Evolutionary conservation across 2,329 filamentous ascomycete genomes (phyloP), one percentile per base, ranked within the genome.

Genomic region (Dichotomopilus funicola): DNA sequence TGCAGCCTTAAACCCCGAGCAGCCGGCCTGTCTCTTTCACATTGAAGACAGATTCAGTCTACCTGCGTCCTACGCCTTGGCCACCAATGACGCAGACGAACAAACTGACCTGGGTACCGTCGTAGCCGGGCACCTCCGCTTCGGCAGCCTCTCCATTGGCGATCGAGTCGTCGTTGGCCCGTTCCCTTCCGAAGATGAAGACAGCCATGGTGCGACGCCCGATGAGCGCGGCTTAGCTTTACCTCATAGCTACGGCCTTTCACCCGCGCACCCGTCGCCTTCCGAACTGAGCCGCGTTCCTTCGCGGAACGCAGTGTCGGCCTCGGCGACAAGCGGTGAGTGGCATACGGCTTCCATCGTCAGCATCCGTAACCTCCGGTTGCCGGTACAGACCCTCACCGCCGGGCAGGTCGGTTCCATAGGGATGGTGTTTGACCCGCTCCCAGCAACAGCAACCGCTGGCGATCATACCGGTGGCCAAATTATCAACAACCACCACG

Each of bases 341-440:
- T 97, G 92, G 92, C 84, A 89, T 59, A 78, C 78, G 31, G 90
- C 92, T 5, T 85, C 81, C 44, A 83, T 97, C 52, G 85, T 89
- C 45, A 97, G 91, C 63, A 85, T 96, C 44, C 86, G 92, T 27
- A 95, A 96, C 63, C 76, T 99, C 7, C 83, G 92, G 5, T 76
- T 96, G 3, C 89, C 92, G 0, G 91, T 96, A 0, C 82, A 83
- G 47, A 82, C 79, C 0, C 78, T 97, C 6, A 79, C 85, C 50
- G 79, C 85, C 12, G 90, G 89, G 8, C 92, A 99, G 71, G 91
- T 92, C 5, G 94, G 92, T 0, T 96, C 91, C 0, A 80, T 99
- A 53, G 92, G 91, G 0, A 75, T 97, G 50, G 78, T 87, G 2
- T 78, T 87, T n/a, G 74, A 79, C 36, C 66, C 71, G 4, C 63